Conservation (phyloP, 805 yeast species). For the Metschnikowia vanudenii region DNA sequence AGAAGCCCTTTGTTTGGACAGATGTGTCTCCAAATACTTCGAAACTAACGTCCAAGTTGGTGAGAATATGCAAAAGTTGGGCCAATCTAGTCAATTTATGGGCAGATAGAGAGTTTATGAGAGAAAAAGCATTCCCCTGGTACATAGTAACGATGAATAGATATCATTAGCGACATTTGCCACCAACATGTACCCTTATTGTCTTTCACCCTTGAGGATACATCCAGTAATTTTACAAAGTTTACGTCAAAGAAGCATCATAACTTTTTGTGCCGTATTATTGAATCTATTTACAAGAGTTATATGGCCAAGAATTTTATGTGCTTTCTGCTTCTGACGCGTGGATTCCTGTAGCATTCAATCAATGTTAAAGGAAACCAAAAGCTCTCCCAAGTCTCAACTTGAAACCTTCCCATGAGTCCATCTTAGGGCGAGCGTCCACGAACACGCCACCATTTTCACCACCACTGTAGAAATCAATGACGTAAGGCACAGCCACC, state of each 20-base stretch:
- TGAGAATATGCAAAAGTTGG: conserved; percentile 57
- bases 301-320: not conserved
- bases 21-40: conserved; percentile 94
- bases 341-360: not conserved
- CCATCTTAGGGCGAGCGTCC: conserved; percentile 91
- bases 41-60: conserved; percentile 94
- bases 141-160: conserved; percentile 9
- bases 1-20: conserved; percentile 86
- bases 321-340: not conserved
- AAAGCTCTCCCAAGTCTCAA: conserved; percentile 65
- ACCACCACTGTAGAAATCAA: conserved; percentile 68
- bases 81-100: conserved; percentile 47
- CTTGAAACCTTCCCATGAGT: conserved; percentile 75
- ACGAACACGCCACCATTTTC: conserved; percentile 60
- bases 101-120: conserved; percentile 30
- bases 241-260: not conserved
- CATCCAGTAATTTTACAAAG: not conserved
- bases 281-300: conserved; percentile 1
- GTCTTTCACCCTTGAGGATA: not conserved
- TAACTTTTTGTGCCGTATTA: not conserved
- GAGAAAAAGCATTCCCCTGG: not conserved
- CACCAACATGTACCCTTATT: not conserved
- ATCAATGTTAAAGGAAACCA: conserved; percentile 31
- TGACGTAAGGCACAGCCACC: conserved; percentile 77
- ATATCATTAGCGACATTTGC: not conserved